Base-by-base conservation (phyloP, 257 asterid genomes). In the Handroanthus guayacan region DNA sequence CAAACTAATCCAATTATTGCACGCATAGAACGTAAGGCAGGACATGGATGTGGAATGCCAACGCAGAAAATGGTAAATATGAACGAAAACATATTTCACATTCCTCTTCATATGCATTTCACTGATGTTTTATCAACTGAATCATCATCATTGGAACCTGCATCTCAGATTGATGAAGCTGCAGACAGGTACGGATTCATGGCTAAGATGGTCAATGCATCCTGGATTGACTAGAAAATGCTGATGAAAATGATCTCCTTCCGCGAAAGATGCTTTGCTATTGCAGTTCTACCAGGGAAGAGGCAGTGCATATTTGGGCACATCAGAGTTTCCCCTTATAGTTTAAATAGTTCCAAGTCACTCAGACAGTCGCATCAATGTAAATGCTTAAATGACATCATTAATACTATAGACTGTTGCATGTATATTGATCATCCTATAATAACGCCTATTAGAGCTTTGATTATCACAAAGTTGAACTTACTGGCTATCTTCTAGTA, bases 11-110 rank as follows among this genome's bases (percentile, higher is more conserved):
- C 93, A 16, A 86, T 89, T 8, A 16, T 92, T 25, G 95, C 86
- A 13, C 91, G 96, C 48, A 88, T 92, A 2, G 97, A 90, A 71
- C 69, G 82, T 3, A 90, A 92, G 78, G 97, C 97, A 11, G 97
- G 97, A 47, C 97, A 92, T 80, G 97, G 97, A 63, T 84, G 85
- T 45, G 93, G 97, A 57, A 90, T 82, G 79, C 96, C 96, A 38
- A 90, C 93, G 1, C 87, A 87, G 73, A 92, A 92, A 85, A n/a
- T 84, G 86, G 97, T 92, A 82, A 47, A 55, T 9, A 7, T 39
- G 20, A 12, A 36, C 2, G 6, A 45, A 12, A 5, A 16, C 14
- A n/a, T 61, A 6, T 50, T 25, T 7, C 17, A 56, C 17, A 36
- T 43, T 38, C 9, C 4, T 31, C 4, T 34, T 72, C n/a, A 0